phyloP scores from a whole-genome alignment of 2,329 filamentous ascomycete genomes.

The Alternaria burnsii region DNA sequence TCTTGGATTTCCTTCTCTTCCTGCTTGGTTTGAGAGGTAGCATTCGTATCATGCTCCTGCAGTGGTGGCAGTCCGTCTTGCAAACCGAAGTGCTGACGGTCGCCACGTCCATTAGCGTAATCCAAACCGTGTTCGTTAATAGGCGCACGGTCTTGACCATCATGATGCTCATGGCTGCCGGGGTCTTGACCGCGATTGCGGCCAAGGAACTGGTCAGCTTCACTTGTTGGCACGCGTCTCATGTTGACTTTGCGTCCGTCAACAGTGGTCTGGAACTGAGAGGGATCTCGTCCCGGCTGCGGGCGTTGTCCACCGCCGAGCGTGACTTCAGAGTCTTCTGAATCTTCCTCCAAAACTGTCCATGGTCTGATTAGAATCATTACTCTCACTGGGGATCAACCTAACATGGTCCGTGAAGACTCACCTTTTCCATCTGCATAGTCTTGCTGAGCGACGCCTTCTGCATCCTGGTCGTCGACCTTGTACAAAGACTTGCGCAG shows the following conservation, averaged over 20 bases:
- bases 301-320: neutral
- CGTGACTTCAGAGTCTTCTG: conserved; percentile 23
- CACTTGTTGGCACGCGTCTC: conserved; percentile 18
- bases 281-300: neutral
- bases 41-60: conserved; percentile 32
- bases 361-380: conserved; percentile 3
- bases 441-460: conserved; percentile 30
- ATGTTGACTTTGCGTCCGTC: conserved; percentile 27
- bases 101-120: conserved; percentile 19
- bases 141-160: conserved; percentile 28
- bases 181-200: neutral
- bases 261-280: conserved; percentile 21
- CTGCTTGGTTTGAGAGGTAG: conserved; percentile 44
- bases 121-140: conserved; percentile 34
- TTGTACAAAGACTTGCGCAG: conserved; percentile 51
- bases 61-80: conserved; percentile 56
- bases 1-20: conserved; percentile 49
- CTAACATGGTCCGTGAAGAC: neutral
- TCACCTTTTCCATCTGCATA: conserved; percentile 25
- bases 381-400: neutral
- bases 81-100: conserved; percentile 50
- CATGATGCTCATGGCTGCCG: conserved; percentile 9
- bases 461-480: conserved; percentile 22
- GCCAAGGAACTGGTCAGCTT: conserved; percentile 18
- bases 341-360: conserved; percentile 21